A percentile compares a stretch with the other conserved stretches of the same genome.
These are phyloP conservation scores for Pythium phragmiticola DNA, from an alignment of 352 stramenopile genomes.

Conservation along the genomic window DNA sequence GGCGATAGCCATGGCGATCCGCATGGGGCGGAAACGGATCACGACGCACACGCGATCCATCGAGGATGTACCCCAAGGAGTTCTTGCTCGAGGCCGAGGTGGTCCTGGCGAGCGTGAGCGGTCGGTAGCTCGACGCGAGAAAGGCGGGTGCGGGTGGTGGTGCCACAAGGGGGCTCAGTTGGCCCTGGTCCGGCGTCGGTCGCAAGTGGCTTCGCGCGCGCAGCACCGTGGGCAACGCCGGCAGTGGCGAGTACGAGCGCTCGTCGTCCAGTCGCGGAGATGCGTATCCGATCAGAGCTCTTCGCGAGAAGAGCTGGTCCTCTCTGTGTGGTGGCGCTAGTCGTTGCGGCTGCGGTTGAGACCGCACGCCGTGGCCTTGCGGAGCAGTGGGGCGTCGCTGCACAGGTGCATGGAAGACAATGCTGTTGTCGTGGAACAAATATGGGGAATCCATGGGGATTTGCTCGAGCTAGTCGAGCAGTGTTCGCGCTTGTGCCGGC, in stretches of 20 bases:
- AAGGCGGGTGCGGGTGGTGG: background rate
- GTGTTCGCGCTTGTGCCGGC: background rate
- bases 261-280: background rate
- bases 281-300: too few species aligned
- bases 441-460: constrained; percentile 2
- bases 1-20: too few species aligned
- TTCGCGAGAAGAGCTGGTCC: background rate
- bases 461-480: constrained; percentile 10
- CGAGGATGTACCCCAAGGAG: constrained; percentile 3
- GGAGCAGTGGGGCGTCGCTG: constrained; percentile 8
- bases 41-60: background rate
- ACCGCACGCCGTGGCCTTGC: background rate
- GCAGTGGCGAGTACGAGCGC: constrained; percentile 8
- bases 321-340: background rate
- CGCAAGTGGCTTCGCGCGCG: constrained; percentile 14
- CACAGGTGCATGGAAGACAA: constrained; percentile 28
- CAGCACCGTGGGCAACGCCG: constrained; percentile 15
- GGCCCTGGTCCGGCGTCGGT: background rate
- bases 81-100: background rate
- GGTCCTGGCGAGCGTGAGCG: background rate
- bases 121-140: constrained; percentile 1
- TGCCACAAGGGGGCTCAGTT: background rate
- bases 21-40: too few species aligned
- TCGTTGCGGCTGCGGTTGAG: too few species aligned
- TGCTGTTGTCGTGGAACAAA: constrained; percentile 17